Conservation (phyloP, 352 stramenopile species). For the Phytophthora syringae region DNA sequence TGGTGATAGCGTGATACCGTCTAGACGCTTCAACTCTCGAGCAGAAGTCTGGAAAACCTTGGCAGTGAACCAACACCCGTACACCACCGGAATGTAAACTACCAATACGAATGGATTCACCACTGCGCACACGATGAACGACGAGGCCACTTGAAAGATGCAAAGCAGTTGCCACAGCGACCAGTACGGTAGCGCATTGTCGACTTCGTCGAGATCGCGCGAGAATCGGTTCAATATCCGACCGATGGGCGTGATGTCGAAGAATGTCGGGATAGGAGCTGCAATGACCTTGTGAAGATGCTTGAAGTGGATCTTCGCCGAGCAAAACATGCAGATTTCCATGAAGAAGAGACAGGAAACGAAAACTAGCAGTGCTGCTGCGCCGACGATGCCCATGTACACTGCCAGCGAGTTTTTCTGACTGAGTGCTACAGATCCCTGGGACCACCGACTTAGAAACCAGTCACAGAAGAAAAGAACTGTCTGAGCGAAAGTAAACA, state of each 20-base stretch:
- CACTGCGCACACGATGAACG: constrained; percentile 46
- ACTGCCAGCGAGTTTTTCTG: constrained; percentile 36
- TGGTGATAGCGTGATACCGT: constrained; percentile 87
- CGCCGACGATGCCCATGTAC: constrained; percentile 41
- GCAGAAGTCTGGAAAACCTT: constrained; percentile 88
- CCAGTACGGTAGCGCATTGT: constrained; percentile 58
- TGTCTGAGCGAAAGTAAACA: constrained; percentile 44
- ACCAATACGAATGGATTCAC: constrained; percentile 54
- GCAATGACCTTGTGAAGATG: constrained; percentile 50
- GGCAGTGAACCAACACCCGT: constrained; percentile 20
- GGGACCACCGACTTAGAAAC: constrained; percentile 51
- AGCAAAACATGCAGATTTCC: constrained; percentile 48
- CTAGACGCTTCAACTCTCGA: constrained; percentile 93
- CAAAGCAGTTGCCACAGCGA: constrained; percentile 44
- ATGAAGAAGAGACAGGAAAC: constrained; percentile 46
- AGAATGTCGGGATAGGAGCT: constrained; percentile 64
- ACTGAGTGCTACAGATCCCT: constrained; percentile 29
- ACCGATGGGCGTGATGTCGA: constrained; percentile 70
- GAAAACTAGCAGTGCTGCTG: constrained; percentile 31
- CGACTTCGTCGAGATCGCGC: constrained; percentile 64
- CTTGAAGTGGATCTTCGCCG: constrained; percentile 39
- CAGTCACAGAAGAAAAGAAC: constrained; percentile 49
- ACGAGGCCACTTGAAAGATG: constrained; percentile 38
- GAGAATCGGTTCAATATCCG: constrained; percentile 76
- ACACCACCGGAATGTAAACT: constrained; percentile 46